Evolutionary conservation across 2,329 filamentous ascomycete genomes (phyloP), one percentile per base, ranked within the genome.

Genomic region (Coniochaeta sp.): DNA sequence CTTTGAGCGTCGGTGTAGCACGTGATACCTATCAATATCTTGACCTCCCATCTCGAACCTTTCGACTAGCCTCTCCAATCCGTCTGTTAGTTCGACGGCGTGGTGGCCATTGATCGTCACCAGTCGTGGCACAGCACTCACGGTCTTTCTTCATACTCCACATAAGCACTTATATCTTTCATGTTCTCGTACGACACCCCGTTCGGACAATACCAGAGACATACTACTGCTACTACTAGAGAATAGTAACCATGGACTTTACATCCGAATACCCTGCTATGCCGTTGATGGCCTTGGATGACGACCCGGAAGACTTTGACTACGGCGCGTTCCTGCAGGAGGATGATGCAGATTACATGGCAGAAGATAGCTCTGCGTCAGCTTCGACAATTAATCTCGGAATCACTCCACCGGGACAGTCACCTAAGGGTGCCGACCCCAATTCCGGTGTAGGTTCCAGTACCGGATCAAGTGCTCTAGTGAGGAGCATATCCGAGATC

Each of bases 271-370:
- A 52, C 9, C 24, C 24, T 22, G 47, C 2, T 31, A 26, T 62
- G 5, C 61, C 64, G 12, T 40, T 73, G 36, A 65, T 76, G 28
- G 61, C 67, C 31, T 70, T 72, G 58, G 61, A 67, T 7, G 69
- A 69, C 6, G 67, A 70, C n/a, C 44, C 67, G 6, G 67, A 54
- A 33, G 67, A 74, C 16, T 76, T 77, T 54, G 75, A 77, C 66
- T 77, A 77, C 52, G 67, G 66, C 9, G 69, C 69, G 52, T 77
- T 77, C 59, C 68, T 79, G 26, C 69, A 74, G 36, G 66, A 68
- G 24, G 64, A 67, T 14, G 63, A 69, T 56, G 56, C 61, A 8
- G 66, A 66, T 52, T 68, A 71, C 52, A 61, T 69, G 50, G 66
- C 63, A 33, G 68, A 67, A 14, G 69, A 67, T 28, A 67, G 65